Evolutionary conservation across 192 early-diverging fungal species (phyloP), one percentile per base, ranked within the genome.

Genomic region (Podila horticola): DNA sequence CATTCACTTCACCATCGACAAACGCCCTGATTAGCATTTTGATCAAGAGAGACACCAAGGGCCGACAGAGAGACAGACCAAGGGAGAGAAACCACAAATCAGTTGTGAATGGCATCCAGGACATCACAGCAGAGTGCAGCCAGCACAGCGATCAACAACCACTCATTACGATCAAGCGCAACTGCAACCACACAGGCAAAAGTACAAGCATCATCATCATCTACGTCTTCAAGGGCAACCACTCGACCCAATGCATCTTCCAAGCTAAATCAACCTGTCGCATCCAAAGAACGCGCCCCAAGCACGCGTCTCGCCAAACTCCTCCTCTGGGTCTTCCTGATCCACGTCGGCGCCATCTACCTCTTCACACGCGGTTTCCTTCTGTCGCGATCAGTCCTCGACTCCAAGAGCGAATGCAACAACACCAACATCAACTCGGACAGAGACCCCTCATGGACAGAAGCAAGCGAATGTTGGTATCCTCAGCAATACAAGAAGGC

Each of bases 301-400:
- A 79, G 75, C 66, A 72, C 66, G 20, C 75, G 75, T 58, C 75
- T 79, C 17, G 75, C 75, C 20, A 72, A 79, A 13, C 66, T 79
- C 1, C 52, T 79, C 0, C 65, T 85, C 17, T 87, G 79, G 87
- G 62, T 88, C 30, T 69, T 84, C 19, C 34, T 84, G 31, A 66
- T 84, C 29, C 87, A 89, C 52, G 64, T 72, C 12, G 71, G 86
- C 3, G 92, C 89, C 10, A 71, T 93, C n/a, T 90, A 88, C 71
- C 76, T 93, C 59, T 94, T 95, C 75, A 69, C 90, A 10, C 84
- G 87, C 51, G 94, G 94, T 5, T 95, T 95, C 65, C 74, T 95
- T 48, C 84, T 95, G 9, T 88, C 91, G 7, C 86, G 94, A 26
- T 89, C 90, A 67, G 86, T 89, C 0, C 84, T 94, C 19, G 75